Conservation (phyloP, 495 filamentous ascomycete species). For the Aspergillus conjunctus region DNA sequence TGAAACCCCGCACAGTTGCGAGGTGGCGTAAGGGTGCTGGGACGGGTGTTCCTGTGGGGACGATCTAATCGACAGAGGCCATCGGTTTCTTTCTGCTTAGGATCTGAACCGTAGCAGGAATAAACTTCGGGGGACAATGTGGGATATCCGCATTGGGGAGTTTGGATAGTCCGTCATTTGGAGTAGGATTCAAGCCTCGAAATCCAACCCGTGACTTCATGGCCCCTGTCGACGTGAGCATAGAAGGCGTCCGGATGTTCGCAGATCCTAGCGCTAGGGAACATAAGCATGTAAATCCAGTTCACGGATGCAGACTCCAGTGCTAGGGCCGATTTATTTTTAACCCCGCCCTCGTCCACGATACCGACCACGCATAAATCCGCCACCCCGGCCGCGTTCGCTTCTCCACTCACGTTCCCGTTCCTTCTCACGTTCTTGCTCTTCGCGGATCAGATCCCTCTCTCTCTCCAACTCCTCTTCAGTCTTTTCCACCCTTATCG, state of each 20-base stretch:
- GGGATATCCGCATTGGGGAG: too few species aligned
- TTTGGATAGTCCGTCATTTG: too few species aligned
- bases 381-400: constrained; percentile 50
- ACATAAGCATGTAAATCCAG: neutral
- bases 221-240: neutral
- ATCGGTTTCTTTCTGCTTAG: too few species aligned
- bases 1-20: too few species aligned
- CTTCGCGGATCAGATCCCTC: constrained; percentile 56
- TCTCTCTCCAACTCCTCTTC: constrained; percentile 63
- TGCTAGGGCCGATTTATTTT: neutral
- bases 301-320: neutral
- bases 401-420: constrained; percentile 54
- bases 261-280: neutral
- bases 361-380: constrained; percentile 53
- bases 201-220: neutral
- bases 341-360: constrained; percentile 50
- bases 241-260: neutral
- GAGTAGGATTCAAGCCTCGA: too few species aligned
- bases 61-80: too few species aligned
- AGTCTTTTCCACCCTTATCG: constrained; percentile 61
- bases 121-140: too few species aligned
- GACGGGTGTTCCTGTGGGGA: too few species aligned
- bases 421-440: constrained; percentile 53
- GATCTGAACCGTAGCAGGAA: too few species aligned
- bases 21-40: too few species aligned